Base-by-base conservation (phyloP, 1,139 yeast genomes). In the Geotrichum restrictum region DNA sequence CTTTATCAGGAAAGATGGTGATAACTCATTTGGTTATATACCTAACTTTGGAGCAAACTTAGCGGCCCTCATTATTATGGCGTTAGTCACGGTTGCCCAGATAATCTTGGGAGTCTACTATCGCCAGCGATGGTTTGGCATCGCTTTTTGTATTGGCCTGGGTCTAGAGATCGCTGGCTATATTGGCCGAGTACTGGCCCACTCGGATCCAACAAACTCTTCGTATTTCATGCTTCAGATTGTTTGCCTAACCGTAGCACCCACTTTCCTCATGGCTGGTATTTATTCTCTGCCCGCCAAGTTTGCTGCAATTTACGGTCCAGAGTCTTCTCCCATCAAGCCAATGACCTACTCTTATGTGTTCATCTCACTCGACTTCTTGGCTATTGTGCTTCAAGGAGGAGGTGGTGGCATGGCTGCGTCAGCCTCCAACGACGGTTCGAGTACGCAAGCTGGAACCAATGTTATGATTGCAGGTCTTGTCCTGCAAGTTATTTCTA, bases 201-300 rank as follows among this genome's bases (percentile, higher is more conserved):
- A 73, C 48, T 70, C 72, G 56, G 68, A 77, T 57, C 64, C 70
- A 3, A 41, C 55, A 13, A 64, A 70, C 46, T 58, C 71, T 49
- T 66, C 76, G 54, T 72, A 72, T 45, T 88, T 75, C 65, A 68
- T 87, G 53, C 68, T 82, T 58, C 95, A 89, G 67, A 79, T 82
- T 58, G 78, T 83, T 49, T 72, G 85, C 55, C 72, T 88, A 57
- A 88, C 95, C 0, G 71, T 89, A 51, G 91, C 89, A 0, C 96
- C 97, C 0, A 93, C 93, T 6, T 88, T 89, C 66, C 75, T 87
- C 50, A 86, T 88, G 88, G 97, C 86, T 3, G 96, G 95, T 4
- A 74, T 89, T 10, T 89, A 89, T 69, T 86, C 80, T 62, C 70
- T 84, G 49, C 74, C 88, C 62, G 94, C 88, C 3, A 88, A 86